Percentiles rank a stretch among this genome's conserved stretches.
These are phyloP conservation scores for Dendryphion nanum DNA, from an alignment of 2,329 filamentous ascomycete genomes.

Conservation along the genomic window DNA sequence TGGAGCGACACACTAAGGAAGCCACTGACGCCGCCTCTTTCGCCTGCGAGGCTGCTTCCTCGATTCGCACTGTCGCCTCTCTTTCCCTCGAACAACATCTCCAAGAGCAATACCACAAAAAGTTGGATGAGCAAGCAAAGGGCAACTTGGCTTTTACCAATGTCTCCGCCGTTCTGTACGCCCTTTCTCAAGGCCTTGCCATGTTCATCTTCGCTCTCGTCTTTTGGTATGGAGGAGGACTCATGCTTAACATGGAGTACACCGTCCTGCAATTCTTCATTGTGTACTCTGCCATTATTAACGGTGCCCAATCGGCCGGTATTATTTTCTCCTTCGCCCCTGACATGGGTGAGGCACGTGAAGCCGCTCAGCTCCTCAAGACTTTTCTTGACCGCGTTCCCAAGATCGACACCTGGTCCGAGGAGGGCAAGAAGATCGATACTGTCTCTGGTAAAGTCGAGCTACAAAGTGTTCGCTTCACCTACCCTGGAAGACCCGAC, in stretches of 20 bases:
- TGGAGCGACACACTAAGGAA: slow-evolving; percentile 76
- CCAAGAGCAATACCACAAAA: slow-evolving; percentile 66
- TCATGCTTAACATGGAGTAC: slow-evolving; percentile 48
- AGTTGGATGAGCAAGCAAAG: slow-evolving; percentile 67
- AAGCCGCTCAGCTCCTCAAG: slow-evolving; percentile 78
- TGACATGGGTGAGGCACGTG: slow-evolving; percentile 93
- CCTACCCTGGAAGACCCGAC: slow-evolving; percentile 87
- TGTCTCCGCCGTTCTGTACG: slow-evolving; percentile 76
- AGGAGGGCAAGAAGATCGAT: slow-evolving; percentile 53
- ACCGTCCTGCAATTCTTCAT: slow-evolving; percentile 88
- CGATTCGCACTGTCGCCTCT: slow-evolving; percentile 92
- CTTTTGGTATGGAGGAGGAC: slow-evolving; percentile 39
- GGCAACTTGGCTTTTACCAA: slow-evolving; percentile 71
- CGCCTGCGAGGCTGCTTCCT: slow-evolving; percentile 90
- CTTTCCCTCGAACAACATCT: slow-evolving; percentile 86
- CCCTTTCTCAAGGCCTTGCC: slow-evolving; percentile 76
- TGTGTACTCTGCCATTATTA: slow-evolving; percentile 83
- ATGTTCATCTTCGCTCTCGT: slow-evolving; percentile 37
- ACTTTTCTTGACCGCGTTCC: slow-evolving; percentile 80
- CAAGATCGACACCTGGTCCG: slow-evolving; percentile 56
- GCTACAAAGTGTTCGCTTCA: slow-evolving; percentile 90
- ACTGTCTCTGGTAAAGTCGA: slow-evolving; percentile 65
- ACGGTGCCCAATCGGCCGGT: slow-evolving; percentile 87
- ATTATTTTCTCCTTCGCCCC: slow-evolving; percentile 92
- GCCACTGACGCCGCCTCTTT: slow-evolving; percentile 76